A percentile compares a stretch with the other conserved stretches of the same genome.
Conservation (phyloP, 495 filamentous ascomycete species). For the Saxispiralis lemnorum region DNA sequence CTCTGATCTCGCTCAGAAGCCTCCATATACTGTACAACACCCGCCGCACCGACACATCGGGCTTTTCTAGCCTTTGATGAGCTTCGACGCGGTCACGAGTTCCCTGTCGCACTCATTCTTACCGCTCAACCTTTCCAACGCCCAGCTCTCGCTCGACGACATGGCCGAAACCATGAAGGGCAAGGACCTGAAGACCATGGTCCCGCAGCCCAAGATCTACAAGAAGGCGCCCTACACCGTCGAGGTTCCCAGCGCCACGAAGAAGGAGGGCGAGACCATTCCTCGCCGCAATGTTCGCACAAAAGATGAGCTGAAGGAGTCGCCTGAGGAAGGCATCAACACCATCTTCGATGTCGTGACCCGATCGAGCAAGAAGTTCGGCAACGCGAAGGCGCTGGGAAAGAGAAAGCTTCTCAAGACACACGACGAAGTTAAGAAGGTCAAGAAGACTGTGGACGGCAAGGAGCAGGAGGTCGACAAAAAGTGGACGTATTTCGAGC, state of each 20-base stretch:
- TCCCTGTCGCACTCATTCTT: slow-evolving; percentile 7
- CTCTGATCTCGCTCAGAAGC: too few species aligned
- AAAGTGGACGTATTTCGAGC: slow-evolving; percentile 90
- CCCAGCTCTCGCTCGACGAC: not conserved
- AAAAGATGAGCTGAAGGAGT: slow-evolving; percentile 49
- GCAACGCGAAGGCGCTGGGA: slow-evolving; percentile 75
- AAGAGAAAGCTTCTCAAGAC: slow-evolving; percentile 63
- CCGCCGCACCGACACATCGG: too few species aligned
- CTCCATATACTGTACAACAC: too few species aligned
- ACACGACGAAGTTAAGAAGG: slow-evolving; percentile 84
- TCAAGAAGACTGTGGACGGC: slow-evolving; percentile 92
- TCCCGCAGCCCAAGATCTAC: slow-evolving; percentile 43
- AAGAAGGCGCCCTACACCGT: slow-evolving; percentile 55
- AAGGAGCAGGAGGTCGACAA: slow-evolving; percentile 80
- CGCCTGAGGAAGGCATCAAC: slow-evolving; percentile 50
- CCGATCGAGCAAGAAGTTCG: slow-evolving; percentile 59
- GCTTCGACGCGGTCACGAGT: too few species aligned
- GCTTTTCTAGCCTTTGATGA: too few species aligned
- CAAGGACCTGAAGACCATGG: slow-evolving; percentile 29
- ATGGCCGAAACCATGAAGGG: slow-evolving; percentile 16
- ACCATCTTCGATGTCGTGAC: slow-evolving; percentile 79
- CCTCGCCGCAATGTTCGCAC: slow-evolving; percentile 61
- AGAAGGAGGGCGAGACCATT: slow-evolving; percentile 74
- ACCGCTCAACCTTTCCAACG: slow-evolving; percentile 8
- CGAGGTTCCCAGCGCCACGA: slow-evolving; percentile 54